A percentile compares a stretch with the other conserved stretches of the same genome.
Conservation (phyloP, 352 stramenopile species). For the Globisporangium perplexum region DNA sequence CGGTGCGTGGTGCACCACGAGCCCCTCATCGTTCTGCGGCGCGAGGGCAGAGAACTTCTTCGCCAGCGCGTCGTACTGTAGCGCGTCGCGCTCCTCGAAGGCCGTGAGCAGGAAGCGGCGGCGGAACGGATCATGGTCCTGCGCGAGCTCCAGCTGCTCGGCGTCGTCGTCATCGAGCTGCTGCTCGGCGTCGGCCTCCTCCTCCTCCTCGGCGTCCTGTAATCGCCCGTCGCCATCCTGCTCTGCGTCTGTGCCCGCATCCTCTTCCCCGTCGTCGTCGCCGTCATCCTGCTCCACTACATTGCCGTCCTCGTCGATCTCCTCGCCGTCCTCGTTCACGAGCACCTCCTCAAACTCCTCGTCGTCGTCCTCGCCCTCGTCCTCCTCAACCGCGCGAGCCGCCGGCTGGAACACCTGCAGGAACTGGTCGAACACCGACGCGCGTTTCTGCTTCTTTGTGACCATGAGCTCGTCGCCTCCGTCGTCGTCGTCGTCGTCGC, state of each 20-base stretch:
- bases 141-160: conserved; percentile 12
- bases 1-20: conserved; percentile 12
- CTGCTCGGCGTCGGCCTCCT: conserved; percentile 10
- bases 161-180: conserved; percentile 18
- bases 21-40: conserved; percentile 11
- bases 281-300: conserved; percentile 17
- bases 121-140: conserved; percentile 51
- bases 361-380: conserved; percentile 34
- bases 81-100: conserved; percentile 41
- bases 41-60: conserved; percentile 33
- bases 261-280: conserved; percentile 8
- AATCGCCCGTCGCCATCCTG: conserved; percentile 16
- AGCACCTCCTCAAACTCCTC: conserved; percentile 37
- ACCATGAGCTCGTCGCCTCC: conserved; percentile 16
- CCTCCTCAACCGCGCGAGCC: background rate
- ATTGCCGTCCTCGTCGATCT: conserved; percentile 36
- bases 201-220: conserved; percentile 16
- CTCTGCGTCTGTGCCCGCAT: conserved; percentile 7
- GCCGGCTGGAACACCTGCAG: conserved; percentile 53
- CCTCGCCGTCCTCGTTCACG: conserved; percentile 32
- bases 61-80: conserved; percentile 24
- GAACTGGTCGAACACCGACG: conserved; percentile 69
- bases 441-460: conserved; percentile 14
- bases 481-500: background rate
- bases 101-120: conserved; percentile 48